Percentiles rank a stretch among this genome's conserved stretches.
Evolutionary conservation across 331 rosid species (phyloP).

Genomic region (Stylosanthes scabra): DNA sequence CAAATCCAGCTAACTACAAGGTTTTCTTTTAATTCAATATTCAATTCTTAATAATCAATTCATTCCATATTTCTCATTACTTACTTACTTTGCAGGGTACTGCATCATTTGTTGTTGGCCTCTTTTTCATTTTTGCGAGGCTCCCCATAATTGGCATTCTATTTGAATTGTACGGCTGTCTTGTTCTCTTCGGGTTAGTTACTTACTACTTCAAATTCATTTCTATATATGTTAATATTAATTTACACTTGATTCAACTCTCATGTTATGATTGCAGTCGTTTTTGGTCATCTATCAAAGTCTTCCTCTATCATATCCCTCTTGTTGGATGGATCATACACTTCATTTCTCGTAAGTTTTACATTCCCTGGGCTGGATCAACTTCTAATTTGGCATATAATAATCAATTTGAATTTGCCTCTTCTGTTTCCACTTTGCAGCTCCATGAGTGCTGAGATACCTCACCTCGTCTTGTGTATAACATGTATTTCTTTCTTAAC

Average conservation of each 20-base stretch:
- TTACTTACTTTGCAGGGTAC: slow-evolving; percentile 74
- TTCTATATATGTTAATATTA: slow-evolving; percentile 26
- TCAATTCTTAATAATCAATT: too few species aligned
- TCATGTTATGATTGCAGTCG: slow-evolving; percentile 51
- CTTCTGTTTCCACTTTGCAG: too few species aligned
- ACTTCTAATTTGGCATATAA: too few species aligned
- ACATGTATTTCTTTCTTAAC: too few species aligned
- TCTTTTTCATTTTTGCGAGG: slow-evolving; percentile 88
- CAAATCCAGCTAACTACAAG: slow-evolving; percentile 70
- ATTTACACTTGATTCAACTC: slow-evolving; percentile 28
- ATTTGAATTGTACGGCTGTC: slow-evolving; percentile 78
- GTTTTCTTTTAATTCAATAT: too few species aligned
- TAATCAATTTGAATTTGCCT: too few species aligned
- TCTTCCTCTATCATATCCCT: slow-evolving; percentile 82
- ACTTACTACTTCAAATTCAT: slow-evolving; percentile 38
- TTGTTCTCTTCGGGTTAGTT: slow-evolving; percentile 87
- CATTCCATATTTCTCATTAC: too few species aligned
- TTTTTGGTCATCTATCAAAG: slow-evolving; percentile 85
- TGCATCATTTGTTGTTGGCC: slow-evolving; percentile 87
- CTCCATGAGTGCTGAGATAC: too few species aligned
- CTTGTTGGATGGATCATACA: slow-evolving; percentile 84
- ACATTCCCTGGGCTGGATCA: too few species aligned
- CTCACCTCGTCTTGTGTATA: too few species aligned
- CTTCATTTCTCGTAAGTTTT: slow-evolving; percentile 81
- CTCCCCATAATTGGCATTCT: slow-evolving; percentile 90